Evolutionary conservation across 495 filamentous ascomycete genomes (phyloP), one percentile per base, ranked within the genome.

Genomic region (Amphirosellinia nigrospora): DNA sequence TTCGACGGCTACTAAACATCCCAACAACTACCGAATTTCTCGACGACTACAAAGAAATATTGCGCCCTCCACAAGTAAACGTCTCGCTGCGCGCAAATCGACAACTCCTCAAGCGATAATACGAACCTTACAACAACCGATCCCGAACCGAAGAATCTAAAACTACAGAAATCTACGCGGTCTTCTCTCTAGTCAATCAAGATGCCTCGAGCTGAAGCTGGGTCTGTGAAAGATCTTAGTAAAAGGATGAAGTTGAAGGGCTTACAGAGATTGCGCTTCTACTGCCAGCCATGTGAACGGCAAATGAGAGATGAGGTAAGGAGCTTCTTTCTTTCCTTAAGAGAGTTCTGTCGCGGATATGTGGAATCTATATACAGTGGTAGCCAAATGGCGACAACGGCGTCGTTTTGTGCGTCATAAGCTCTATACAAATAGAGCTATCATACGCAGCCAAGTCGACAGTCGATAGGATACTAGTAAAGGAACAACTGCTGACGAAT

Each of bases 191-290:
- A 23, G 32, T n/a, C 38, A 66, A 64, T 65, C 83, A 92, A 75
- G n/a, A 99, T 98, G 96, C 92, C 92, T 65, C 90, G 90, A 82
- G 96, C 96, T 69, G 96, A 98, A 84, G 89, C 92, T 26, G 96
- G 96, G 30, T 89, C 88, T 36, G 93, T 89, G 4, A 98, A 98
- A 76, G 86, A 92, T 71, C 86, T 98, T 58, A 87, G 85, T 80
- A 98, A 98, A 81, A 91, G 93, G 79, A 88, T 97, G 80, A 98
- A 98, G 78, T 84, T 90, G 72, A 95, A 94, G 82, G 95, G 95
- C 48, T 84, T 97, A 2, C 92, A 94, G 71, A 86, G 94, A 0
- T 84, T 98, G 4, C 86, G 94, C 61, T 98, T 92, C 91, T 97
- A 93, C 79, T 94, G 91, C 78, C 90, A 94, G 70, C 82, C 87